Evolutionary conservation across 2,329 filamentous ascomycete species (phyloP).

Genomic region (Penicillium frequentans): DNA sequence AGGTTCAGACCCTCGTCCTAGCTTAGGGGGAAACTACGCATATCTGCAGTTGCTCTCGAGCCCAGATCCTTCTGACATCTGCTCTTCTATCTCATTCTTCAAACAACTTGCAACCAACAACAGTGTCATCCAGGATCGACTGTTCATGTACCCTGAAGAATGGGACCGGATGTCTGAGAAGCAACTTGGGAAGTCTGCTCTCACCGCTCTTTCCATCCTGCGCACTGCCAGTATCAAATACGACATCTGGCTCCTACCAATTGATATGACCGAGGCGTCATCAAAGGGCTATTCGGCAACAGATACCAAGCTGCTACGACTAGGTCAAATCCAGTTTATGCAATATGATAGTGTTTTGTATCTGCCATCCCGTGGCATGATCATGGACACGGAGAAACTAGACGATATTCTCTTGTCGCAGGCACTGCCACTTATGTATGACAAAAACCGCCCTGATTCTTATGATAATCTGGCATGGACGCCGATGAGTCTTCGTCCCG

Average conservation of each 20-base stretch:
- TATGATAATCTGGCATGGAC: conserved; percentile 41
- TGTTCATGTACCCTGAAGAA: conserved; percentile 49
- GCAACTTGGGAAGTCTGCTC: conserved; percentile 26
- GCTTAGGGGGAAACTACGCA: conserved; percentile 33
- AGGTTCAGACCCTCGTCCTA: conserved; percentile 2
- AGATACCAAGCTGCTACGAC: conserved; percentile 38
- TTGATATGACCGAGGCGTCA: conserved; percentile 39
- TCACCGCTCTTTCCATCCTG: conserved; percentile 38
- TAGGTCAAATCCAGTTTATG: conserved; percentile 41
- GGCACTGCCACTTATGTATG: conserved; percentile 33
- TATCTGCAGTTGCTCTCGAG: conserved; percentile 47
- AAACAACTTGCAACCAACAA: conserved; percentile 38
- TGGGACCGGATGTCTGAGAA: conserved; percentile 39
- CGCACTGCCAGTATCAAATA: conserved; percentile 41
- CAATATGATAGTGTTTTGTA: conserved; percentile 47
- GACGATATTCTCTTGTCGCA: conserved; percentile 39
- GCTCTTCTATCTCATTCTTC: conserved; percentile 47
- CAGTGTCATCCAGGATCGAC: conserved; percentile 38
- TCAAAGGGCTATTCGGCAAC: conserved; percentile 33
- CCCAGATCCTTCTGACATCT: conserved; percentile 45
- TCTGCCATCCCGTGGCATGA: conserved; percentile 42
- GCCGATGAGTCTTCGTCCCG: conserved; percentile 34
- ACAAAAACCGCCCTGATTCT: conserved; percentile 34
- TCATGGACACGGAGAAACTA: conserved; percentile 38
- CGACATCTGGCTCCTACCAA: conserved; percentile 42